Evolutionary conservation across 257 asterid species (phyloP).

Genomic region (Penstemon barbatus): DNA sequence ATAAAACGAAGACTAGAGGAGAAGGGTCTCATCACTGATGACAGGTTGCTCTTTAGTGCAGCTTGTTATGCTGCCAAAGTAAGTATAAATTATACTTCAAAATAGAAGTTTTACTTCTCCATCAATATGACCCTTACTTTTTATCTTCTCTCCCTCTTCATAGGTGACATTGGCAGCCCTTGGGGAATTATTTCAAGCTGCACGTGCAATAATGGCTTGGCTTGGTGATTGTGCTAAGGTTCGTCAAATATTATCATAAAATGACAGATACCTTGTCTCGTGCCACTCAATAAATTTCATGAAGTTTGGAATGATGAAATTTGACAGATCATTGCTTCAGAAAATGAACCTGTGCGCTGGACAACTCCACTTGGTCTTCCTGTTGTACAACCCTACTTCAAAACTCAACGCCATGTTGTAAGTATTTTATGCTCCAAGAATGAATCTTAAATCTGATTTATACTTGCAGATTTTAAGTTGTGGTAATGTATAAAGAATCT

Average conservation of each 20-base stretch:
- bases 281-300: slow-evolving; percentile 13
- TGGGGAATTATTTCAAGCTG: slow-evolving; percentile 89
- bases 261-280: slow-evolving; percentile 1
- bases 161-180: slow-evolving; percentile 91
- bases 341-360: slow-evolving; percentile 86
- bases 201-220: slow-evolving; percentile 95
- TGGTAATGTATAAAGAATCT: background rate
- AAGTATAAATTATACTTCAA: slow-evolving; percentile 30
- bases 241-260: slow-evolving; percentile 23
- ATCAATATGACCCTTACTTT: background rate
- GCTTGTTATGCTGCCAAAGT: slow-evolving; percentile 95
- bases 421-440: slow-evolving; percentile 33
- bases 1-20: slow-evolving; percentile 84
- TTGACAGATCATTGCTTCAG: slow-evolving; percentile 80
- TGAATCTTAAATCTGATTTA: background rate
- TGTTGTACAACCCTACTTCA: slow-evolving; percentile 91
- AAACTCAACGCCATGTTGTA: slow-evolving; percentile 74
- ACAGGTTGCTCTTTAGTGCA: slow-evolving; percentile 68
- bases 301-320: slow-evolving; percentile 24
- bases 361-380: slow-evolving; percentile 98
- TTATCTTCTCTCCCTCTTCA: slow-evolving; percentile 10
- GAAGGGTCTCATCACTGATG: slow-evolving; percentile 82
- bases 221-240: slow-evolving; percentile 99
- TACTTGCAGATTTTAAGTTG: background rate
- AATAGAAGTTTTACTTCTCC: slow-evolving; percentile 5